Percentiles rank a stretch among this genome's conserved stretches.
phyloP scores from a whole-genome alignment of 164 flowering plant species.

The Vitis amurensis region DNA sequence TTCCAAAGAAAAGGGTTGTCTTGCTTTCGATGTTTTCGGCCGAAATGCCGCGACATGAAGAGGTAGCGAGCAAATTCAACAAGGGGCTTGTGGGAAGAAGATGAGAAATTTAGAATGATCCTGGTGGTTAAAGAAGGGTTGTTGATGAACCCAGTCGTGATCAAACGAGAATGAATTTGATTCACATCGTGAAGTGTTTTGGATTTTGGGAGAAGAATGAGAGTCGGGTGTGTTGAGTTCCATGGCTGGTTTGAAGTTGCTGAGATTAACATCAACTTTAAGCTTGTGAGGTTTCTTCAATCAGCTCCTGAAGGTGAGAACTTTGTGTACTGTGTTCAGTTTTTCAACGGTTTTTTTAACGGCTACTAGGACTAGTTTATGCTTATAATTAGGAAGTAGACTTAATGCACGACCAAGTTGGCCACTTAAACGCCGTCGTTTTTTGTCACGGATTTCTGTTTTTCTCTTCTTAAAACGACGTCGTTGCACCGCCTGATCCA shows the following conservation, averaged over 20 bases:
- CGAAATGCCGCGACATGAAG: conserved; percentile 34
- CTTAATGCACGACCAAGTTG: no score
- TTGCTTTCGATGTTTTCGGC: not conserved
- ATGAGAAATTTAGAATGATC: conserved; percentile 40
- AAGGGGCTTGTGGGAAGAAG: conserved; percentile 46
- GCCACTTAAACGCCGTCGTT: no score
- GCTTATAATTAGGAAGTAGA: no score
- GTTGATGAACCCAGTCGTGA: conserved; percentile 54
- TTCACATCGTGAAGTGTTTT: conserved; percentile 43
- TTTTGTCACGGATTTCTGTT: no score
- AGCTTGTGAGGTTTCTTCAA: not conserved
- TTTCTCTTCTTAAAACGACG: no score
- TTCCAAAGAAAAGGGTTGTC: conserved; percentile 61
- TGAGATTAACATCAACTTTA: conserved; percentile 28
- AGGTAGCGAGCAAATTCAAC: conserved; percentile 51
- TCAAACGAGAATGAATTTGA: conserved; percentile 59
- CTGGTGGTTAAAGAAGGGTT: conserved; percentile 43
- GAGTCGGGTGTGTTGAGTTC: conserved; percentile 41
- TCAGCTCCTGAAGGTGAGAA: no score
- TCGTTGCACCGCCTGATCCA: no score
- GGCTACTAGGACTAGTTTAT: no score
- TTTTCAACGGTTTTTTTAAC: not conserved
- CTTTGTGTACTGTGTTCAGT: no score
- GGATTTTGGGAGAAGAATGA: conserved; percentile 42
- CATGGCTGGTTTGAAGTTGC: conserved; percentile 48